These are phyloP conservation scores for Thielaviopsis musarum DNA, from an alignment of 2,329 filamentous ascomycete genomes.

Conservation along the genomic window DNA sequence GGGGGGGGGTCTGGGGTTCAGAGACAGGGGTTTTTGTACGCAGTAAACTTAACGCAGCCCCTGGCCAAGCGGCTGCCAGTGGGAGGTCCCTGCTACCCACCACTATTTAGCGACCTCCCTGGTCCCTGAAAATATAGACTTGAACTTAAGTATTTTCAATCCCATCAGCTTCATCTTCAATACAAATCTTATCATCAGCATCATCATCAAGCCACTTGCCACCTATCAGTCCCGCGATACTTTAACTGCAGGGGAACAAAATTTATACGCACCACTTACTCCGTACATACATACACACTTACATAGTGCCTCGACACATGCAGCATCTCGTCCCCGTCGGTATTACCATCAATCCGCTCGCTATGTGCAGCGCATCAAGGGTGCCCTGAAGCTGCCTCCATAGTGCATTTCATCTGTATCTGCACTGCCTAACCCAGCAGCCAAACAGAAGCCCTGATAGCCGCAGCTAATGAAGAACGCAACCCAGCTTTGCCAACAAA, in stretches of 20 bases:
- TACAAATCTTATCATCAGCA: too few relatives aligned
- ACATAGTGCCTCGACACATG: not conserved
- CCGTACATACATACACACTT: not conserved
- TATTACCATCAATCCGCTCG: not conserved
- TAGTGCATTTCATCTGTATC: not conserved
- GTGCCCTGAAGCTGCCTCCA: not conserved
- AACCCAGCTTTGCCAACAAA: not conserved
- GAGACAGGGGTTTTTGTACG: not conserved
- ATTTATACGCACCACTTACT: not conserved
- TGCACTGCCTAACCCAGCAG: not conserved
- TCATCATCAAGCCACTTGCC: too few relatives aligned
- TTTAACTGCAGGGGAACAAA: too few relatives aligned
- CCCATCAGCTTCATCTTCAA: not conserved
- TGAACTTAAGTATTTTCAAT: not conserved
- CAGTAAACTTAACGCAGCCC: not conserved
- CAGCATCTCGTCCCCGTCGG: not conserved
- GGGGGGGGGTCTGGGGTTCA: not conserved
- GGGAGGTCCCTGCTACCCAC: not conserved
- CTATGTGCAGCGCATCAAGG: not conserved
- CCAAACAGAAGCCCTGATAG: not conserved
- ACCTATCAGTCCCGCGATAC: too few relatives aligned
- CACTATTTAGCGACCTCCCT: not conserved
- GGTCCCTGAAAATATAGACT: not conserved
- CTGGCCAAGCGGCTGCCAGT: not conserved
- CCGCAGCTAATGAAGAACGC: not conserved